Base-by-base conservation (phyloP, 495 filamentous ascomycete species). In the Hypoxylon cercidicola region DNA sequence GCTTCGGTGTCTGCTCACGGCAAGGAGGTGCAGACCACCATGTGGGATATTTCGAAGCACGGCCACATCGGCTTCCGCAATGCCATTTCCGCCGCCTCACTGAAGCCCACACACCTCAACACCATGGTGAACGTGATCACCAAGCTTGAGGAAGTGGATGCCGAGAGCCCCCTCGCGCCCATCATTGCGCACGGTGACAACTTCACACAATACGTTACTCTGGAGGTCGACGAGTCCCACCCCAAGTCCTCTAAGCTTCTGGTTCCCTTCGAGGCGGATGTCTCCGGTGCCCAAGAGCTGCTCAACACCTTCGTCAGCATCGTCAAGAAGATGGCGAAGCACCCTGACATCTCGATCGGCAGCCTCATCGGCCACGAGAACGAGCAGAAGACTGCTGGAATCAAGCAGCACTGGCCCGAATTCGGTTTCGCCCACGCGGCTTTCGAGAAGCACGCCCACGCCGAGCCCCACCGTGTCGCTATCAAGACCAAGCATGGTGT, bases 101-200 rank as follows among this genome's bases (percentile, higher is more conserved):
- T 11, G 19, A 48, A 13, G 25, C 19, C 9, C 40, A 34, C 41
- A 18, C 34, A 53, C 47, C 25, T 61, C 20, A 40, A 23, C 39
- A 66, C 43, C 56, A 56, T 8, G 16, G 28, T 37, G 51, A 66
- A 25, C 64, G 57, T 41, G 62, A 51, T 20, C 56, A 64, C 37
- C 44, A 61, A n/a, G 54, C 48, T 32, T 57, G 55, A 21, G 69
- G 71, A 45, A 75, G 51, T 32, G 74, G 1, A 55, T 73, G 11
- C 20, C 45, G 1, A 60, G 66, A 5, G 60, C n/a, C 39, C 39
- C 16, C 39, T 41, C 39, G 39, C 39, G 12, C 39, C 39, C 13
- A n/a, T 41, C 12, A 41, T 41, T 41, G 39, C 39, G 2, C 39
- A 41, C n/a, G 39, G 39, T n/a, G 39, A 41, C 39, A 41, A 41